Base-by-base conservation (phyloP, 768 basidiomycete genomes). In the Kwoniella dejecticola region DNA sequence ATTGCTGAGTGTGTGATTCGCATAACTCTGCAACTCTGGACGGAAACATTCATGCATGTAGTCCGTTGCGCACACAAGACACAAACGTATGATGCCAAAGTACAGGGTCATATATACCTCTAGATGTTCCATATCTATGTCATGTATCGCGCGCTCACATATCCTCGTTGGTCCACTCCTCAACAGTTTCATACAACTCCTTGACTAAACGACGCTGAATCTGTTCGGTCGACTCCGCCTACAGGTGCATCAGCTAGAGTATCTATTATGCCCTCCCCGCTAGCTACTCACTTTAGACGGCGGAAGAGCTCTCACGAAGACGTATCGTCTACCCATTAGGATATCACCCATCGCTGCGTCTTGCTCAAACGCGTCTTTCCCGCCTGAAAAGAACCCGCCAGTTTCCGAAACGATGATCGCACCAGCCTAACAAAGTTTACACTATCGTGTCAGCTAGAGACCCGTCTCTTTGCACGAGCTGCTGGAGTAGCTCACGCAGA, bases 331-430 rank as follows among this genome's bases (percentile, higher is more conserved):
- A 17, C 74, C 68, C 68, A 78, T 76, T 5, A 80, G 64, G 50
- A 75, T 70, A 13, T 78, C 73, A 17, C 67, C 72, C 15, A 66
- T 52, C 13, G 66, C 64, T n/a, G 52, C 57, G 85, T 87, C 71
- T 72, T 73, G 0, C 1, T 65, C 53, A 45, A 72, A 68, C 11
- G 55, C 60, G 13, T 61, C 52, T 60, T 72, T 87, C 83, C 49
- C 87, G 41, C 90, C 91, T 10, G 87, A 86, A 33, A 90, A 86
- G 21, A 88, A 80, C 8, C 88, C 85, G 3, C 94, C 94, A 0
- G 92, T 89, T 75, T 94, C 94, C 63, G 90, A 84, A 0, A 89
- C 88, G 63, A 98, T 93, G 68, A 96, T 87, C 5, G 90, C 86
- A 0, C 93, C 94, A 3, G 94, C 91, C 81, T 85, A 68, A n/a